Evolutionary conservation across 192 early-diverging fungal genomes (phyloP), one percentile per base, ranked within the genome.

Genomic region (Backusella sp.): DNA sequence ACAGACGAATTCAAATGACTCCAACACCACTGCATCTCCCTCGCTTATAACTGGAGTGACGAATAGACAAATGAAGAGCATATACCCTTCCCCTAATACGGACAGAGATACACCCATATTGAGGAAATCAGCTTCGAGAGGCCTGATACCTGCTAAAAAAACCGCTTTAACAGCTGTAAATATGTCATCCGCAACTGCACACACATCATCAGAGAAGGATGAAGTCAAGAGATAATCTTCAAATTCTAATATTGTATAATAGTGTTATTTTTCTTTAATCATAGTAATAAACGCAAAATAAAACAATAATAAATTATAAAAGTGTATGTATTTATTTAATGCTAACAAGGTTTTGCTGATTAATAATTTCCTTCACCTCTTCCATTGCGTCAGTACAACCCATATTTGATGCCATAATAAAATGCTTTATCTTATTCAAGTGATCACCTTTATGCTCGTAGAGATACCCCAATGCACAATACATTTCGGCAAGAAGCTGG

Each of bases 131-230:
- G 26, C 67, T 59, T 76, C 75, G 1, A 19, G 68, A 12, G 75
- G 67, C 3, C 30, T 73, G 6, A 39, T 79, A 3, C 49, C 73
- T 23, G 28, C 73, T 12, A 79, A 79, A 66, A 74, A 73, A 34
- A 32, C 30, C 12, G 78, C 78, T 9, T 79, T 73, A 9, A 44
- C 68, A 8, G 78, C 68, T 28, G 35, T 79, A 12, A 75, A 79
- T 53, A 69, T 79, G 62, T 66, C 49, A 15, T 68, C 75, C 17
- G 66, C 75, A 26, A 65, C 66, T 34, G 67, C 65, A 14, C 75
- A 76, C 41, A 39, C 66, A 44, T 4, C 3, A 70, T 19, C 21
- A 30, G 35, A 41, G 30, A 26, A 71, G 15, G 26, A 71, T 1
- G 42, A 71, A 71, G n/a, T 46, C 11, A 26, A 46, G 21, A 28